Evolutionary conservation across 345 rosid genomes (phyloP).

Genomic region (Rhodamnia rubescens): DNA sequence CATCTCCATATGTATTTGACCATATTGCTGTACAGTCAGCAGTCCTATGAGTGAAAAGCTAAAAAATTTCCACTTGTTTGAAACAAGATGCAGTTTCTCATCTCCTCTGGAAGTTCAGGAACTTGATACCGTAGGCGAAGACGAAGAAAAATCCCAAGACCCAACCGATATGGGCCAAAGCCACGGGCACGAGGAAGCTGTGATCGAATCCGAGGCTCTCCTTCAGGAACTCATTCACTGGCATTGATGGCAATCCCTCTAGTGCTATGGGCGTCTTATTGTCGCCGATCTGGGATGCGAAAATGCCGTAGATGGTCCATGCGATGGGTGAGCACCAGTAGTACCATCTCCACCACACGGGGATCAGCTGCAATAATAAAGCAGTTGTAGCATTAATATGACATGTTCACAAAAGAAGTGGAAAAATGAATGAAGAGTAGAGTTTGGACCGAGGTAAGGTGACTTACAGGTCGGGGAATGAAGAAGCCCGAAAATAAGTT

Average conservation of each 20-base stretch:
- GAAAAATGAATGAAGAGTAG: not conserved
- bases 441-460: not conserved
- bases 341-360: constrained; percentile 47
- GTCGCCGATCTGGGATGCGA: constrained; percentile 26
- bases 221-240: constrained; percentile 12
- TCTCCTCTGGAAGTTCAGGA: constrained; percentile 32
- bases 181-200: constrained; percentile 20
- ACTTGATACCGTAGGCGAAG: constrained; percentile 33
- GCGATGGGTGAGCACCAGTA: constrained; percentile 35
- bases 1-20: not conserved
- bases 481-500: constrained; percentile 36
- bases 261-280: not conserved
- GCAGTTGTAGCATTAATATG: not conserved
- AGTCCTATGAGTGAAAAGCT: not conserved
- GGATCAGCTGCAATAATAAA: constrained; percentile 13
- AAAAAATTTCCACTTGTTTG: not conserved
- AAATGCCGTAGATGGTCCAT: constrained; percentile 32
- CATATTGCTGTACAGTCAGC: not conserved
- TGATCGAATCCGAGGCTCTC: constrained; percentile 15
- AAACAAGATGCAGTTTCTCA: not conserved
- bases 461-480: constrained; percentile 22
- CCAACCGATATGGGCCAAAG: constrained; percentile 22
- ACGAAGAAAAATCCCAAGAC: constrained; percentile 27
- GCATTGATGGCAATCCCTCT: not conserved
- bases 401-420: not conserved